Percentiles rank a stretch among this genome's conserved stretches.
Conservation (phyloP, 306 rosid genomes). For the apple (Malus domestica) region DNA sequence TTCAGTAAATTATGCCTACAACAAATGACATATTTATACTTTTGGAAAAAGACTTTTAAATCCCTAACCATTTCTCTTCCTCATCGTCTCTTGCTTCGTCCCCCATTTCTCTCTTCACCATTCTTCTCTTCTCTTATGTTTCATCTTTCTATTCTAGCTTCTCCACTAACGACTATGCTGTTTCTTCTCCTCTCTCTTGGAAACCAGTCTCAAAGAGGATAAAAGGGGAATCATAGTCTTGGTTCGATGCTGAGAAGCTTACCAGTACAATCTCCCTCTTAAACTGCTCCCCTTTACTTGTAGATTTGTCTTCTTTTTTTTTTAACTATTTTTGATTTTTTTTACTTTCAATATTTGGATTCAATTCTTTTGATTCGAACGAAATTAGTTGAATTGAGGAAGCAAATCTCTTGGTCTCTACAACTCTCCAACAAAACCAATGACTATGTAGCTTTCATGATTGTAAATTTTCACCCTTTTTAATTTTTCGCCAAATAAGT, state of each 20-base stretch:
- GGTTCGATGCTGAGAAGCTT: too few relatives aligned
- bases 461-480: slow-evolving; percentile 7
- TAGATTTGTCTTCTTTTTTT: slow-evolving; percentile 16
- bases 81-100: too few relatives aligned
- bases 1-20: too few relatives aligned
- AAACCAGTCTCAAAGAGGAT: neutral
- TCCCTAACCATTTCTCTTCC: too few relatives aligned
- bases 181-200: slow-evolving; percentile 6
- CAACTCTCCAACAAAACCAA: slow-evolving; percentile 66
- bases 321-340: slow-evolving; percentile 22
- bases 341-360: neutral
- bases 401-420: slow-evolving; percentile 88
- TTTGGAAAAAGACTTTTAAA: too few relatives aligned
- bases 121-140: too few relatives aligned
- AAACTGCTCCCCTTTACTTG: neutral
- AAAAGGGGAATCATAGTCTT: too few relatives aligned
- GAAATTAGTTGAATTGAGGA: slow-evolving; percentile 68
- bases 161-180: slow-evolving; percentile 10
- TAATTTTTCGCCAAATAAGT: neutral
- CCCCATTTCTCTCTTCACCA: too few relatives aligned
- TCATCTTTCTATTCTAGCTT: slow-evolving; percentile 7
- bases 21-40: too few relatives aligned
- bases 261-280: slow-evolving; percentile 33
- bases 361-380: neutral
- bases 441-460: slow-evolving; percentile 73